Conservation (phyloP, 2,329 filamentous ascomycete genomes). For the Aspergillus versicolor region DNA sequence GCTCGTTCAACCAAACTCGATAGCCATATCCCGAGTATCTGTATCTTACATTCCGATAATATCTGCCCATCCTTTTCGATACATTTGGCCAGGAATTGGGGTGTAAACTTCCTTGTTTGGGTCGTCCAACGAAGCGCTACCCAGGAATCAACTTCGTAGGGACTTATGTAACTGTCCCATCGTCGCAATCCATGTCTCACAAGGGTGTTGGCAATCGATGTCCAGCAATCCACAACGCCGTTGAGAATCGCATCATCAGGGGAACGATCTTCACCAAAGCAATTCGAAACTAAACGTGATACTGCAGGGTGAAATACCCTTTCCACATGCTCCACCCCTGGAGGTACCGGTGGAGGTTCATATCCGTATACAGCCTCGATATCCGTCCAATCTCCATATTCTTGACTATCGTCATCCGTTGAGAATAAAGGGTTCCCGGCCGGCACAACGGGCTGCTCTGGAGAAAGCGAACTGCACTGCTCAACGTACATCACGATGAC, state of each 20-base stretch:
- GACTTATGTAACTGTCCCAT: conserved; percentile 58
- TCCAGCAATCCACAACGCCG: conserved; percentile 57
- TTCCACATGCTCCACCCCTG: conserved; percentile 35
- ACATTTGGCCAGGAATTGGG: conserved; percentile 47
- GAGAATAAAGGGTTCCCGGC: conserved; percentile 22
- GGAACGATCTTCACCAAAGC: conserved; percentile 58
- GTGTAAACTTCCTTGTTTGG: conserved; percentile 49
- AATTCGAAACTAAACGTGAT: conserved; percentile 58
- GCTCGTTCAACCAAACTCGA: conserved; percentile 59
- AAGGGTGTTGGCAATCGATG: conserved; percentile 47
- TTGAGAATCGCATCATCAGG: conserved; percentile 56
- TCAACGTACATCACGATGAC: conserved; percentile 45
- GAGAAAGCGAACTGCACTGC: conserved; percentile 25
- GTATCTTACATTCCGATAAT: conserved; percentile 46
- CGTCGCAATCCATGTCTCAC: conserved; percentile 48
- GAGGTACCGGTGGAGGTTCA: conserved; percentile 20
- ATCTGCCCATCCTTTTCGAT: conserved; percentile 43
- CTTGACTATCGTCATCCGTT: conserved; percentile 61
- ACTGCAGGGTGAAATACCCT: conserved; percentile 50
- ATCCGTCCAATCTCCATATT: conserved; percentile 60
- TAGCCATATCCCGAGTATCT: conserved; percentile 56
- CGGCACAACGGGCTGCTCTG: conserved; percentile 21
- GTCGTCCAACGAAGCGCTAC: conserved; percentile 45
- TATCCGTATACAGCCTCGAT: conserved; percentile 48
- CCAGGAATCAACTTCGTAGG: conserved; percentile 54